Base-by-base conservation (phyloP, 495 filamentous ascomycete species). In the Tricharina praecox region DNA sequence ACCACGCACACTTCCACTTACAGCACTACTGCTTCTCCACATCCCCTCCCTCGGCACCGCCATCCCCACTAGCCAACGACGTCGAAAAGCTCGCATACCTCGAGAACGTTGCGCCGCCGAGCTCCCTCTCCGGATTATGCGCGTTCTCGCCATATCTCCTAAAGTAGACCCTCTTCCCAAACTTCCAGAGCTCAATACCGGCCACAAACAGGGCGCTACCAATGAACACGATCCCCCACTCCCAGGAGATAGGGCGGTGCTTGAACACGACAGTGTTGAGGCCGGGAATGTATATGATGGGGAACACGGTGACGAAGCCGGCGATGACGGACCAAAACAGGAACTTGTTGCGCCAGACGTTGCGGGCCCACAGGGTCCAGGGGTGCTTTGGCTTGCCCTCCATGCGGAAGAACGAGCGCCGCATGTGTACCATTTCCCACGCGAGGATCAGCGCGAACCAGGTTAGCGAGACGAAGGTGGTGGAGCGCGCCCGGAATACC, bases 401-500 rank as follows among this genome's bases (percentile, higher is more conserved):
- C 74, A 79, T 78, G 43, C 67, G 63, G 68, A 82, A 84, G 62
- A 84, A 76, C 43, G 70, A 74, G 36, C 74, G 72, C 3, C 77
- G 76, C 53, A 81, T 67, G 52, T 80, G 65, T 23, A 81, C 70
- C 70, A 80, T 77, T 59, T 82, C 77, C 78, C 79, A 82, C 2
- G 79, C 79, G 20, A 80, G 67, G 63, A 83, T 79, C 11, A 82
- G 69, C 2, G 78, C 75, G 50, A 81, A 78, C 77, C 78, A 83
- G 2, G 81, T 84, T 46, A 85, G 68, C 37, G 77, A 79, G 13
- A 76, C 79, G 53, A 86, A 92, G 5, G 77, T 76, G 24, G 84
- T 78, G 0, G 81, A 79, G 11, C 84, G 72, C 13, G 82, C 84
- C 21, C 79, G 78, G 64, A 77, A 84, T 3, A 84, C 77, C 0